Evolutionary conservation across 257 asterid genomes (phyloP).

Genomic region (Nicotiana knightiana): DNA sequence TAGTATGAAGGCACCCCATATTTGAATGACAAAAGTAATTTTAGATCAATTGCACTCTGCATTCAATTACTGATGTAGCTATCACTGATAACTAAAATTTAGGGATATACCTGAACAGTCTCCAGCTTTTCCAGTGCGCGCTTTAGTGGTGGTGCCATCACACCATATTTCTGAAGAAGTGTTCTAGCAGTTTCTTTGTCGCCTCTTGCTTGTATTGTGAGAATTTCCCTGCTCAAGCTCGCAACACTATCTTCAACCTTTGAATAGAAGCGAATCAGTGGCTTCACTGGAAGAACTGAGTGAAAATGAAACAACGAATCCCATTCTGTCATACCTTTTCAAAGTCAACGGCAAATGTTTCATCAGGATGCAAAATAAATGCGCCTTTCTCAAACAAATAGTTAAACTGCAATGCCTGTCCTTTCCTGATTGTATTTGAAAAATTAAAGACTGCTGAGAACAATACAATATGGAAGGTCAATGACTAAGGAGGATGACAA

Average conservation of each 20-base stretch:
- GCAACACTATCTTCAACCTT: constrained; percentile 82
- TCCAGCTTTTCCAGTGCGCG: constrained; percentile 65
- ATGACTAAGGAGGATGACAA: not conserved
- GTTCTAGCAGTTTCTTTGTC: constrained; percentile 65
- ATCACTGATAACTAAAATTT: not conserved
- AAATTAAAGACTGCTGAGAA: not conserved
- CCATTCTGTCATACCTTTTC: constrained; percentile 51
- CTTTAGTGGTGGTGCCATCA: constrained; percentile 52
- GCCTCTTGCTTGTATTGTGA: constrained; percentile 84
- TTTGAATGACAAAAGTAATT: not conserved
- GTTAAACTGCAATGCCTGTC: constrained; percentile 92
- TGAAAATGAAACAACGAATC: not conserved
- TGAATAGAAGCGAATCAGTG: not conserved
- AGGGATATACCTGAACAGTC: constrained; percentile 45
- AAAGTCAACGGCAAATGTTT: constrained; percentile 69
- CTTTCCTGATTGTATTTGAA: constrained; percentile 53
- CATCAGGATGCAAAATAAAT: constrained; percentile 48
- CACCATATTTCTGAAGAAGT: constrained; percentile 51
- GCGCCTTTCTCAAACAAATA: constrained; percentile 80
- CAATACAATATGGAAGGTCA: not conserved
- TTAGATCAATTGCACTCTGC: not conserved
- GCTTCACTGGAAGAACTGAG: not conserved
- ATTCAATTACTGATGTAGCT: not conserved
- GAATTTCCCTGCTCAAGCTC: constrained; percentile 82
- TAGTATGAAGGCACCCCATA: not conserved